Percentiles rank a stretch among this genome's conserved stretches.
Conservation (phyloP, 257 asterid genomes). For the Ajuga chamaepitys region DNA sequence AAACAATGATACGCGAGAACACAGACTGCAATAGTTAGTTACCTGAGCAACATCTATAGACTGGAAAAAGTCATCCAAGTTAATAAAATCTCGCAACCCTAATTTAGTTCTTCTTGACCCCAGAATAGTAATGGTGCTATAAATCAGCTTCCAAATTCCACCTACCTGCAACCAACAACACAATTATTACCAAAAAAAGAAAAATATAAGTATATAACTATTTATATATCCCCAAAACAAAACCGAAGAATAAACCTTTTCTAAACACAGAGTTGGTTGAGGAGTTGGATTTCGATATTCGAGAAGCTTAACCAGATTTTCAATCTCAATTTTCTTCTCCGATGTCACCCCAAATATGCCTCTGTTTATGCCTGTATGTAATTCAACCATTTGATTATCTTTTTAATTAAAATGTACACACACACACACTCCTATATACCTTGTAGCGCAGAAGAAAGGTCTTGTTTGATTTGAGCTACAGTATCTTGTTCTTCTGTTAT, state of each 20-base stretch:
- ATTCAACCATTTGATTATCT: background rate
- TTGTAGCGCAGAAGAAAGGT: slow-evolving; percentile 44
- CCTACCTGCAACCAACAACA: slow-evolving; percentile 34
- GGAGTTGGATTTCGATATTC: slow-evolving; percentile 80
- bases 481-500: slow-evolving; percentile 4
- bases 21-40: background rate
- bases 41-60: slow-evolving; percentile 61
- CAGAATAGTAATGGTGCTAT: slow-evolving; percentile 70
- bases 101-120: slow-evolving; percentile 87
- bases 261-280: slow-evolving; percentile 54
- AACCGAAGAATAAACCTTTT: slow-evolving; percentile 42
- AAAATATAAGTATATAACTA: no score
- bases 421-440: slow-evolving; percentile 29
- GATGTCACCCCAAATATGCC: slow-evolving; percentile 82
- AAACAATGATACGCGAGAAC: no score
- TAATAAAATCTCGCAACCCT: slow-evolving; percentile 82
- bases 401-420: background rate
- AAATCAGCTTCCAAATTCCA: slow-evolving; percentile 87
- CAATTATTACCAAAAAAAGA: background rate
- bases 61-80: slow-evolving; percentile 68
- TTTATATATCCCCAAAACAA: no score
- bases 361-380: slow-evolving; percentile 56
- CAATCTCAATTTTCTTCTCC: slow-evolving; percentile 51
- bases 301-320: slow-evolving; percentile 45
- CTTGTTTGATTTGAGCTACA: slow-evolving; percentile 35